Evolutionary conservation across 2,329 filamentous ascomycete genomes (phyloP).

Genomic region (Dactylellina cionopaga): DNA sequence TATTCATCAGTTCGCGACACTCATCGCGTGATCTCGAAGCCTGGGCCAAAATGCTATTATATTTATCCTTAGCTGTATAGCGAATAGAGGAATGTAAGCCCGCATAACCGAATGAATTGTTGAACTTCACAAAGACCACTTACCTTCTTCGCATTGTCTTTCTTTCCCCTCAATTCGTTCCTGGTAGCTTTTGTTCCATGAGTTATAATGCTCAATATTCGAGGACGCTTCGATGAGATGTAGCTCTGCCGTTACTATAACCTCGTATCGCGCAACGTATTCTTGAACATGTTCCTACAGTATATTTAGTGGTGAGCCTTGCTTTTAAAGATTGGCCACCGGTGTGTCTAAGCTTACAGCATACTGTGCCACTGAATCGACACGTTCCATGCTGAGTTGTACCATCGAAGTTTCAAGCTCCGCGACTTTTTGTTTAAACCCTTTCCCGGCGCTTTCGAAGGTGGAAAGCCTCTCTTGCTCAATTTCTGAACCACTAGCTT

Average conservation of each 20-base stretch:
- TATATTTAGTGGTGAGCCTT: not conserved
- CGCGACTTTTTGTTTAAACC: constrained; percentile 39
- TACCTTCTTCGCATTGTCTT: constrained; percentile 50
- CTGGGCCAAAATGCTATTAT: not conserved
- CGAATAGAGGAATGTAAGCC: not conserved
- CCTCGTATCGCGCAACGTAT: constrained; percentile 72
- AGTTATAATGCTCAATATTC: constrained; percentile 69
- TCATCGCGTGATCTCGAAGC: constrained; percentile 1
- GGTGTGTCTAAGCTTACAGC: constrained; percentile 62
- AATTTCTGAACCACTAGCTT: constrained; percentile 52
- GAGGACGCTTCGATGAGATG: constrained; percentile 82
- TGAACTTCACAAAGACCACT: constrained; percentile 15
- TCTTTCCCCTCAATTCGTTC: constrained; percentile 30
- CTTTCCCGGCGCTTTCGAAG: constrained; percentile 29
- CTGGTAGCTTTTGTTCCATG: constrained; percentile 72
- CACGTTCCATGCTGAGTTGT: constrained; percentile 42
- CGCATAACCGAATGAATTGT: constrained; percentile 31
- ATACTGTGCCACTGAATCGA: constrained; percentile 65
- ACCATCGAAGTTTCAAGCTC: constrained; percentile 29
- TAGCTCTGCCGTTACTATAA: constrained; percentile 75
- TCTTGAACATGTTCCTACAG: constrained; percentile 62
- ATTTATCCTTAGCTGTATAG: constrained; percentile 2
- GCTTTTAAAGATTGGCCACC: constrained; percentile 28
- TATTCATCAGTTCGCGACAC: constrained; percentile 25
- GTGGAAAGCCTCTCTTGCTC: constrained; percentile 37